Percentiles rank a stretch among this genome's conserved stretches.
These are phyloP conservation scores for Papiliotrema flavescens DNA, from an alignment of 1,284 basidiomycete genomes.

Conservation along the genomic window DNA sequence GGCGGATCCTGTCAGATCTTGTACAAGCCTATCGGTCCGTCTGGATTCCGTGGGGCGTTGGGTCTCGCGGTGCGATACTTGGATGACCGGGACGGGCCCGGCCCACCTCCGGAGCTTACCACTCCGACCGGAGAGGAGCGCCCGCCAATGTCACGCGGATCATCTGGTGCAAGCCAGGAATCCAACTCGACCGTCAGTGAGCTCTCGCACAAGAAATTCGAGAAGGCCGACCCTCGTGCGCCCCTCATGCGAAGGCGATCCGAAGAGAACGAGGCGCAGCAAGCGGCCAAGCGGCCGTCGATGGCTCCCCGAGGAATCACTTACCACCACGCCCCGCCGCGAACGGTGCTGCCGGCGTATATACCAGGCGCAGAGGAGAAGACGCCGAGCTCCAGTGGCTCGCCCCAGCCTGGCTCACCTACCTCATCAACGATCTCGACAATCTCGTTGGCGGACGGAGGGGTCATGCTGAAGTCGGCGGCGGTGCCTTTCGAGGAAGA, in stretches of 20 bases:
- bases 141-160: slow-evolving; percentile 31
- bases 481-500: slow-evolving; percentile 30
- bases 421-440: slow-evolving; percentile 46
- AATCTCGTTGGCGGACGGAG: slow-evolving; percentile 52
- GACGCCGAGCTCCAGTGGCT: not conserved
- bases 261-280: slow-evolving; percentile 37
- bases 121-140: slow-evolving; percentile 11
- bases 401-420: slow-evolving; percentile 27
- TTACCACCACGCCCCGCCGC: slow-evolving; percentile 24
- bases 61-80: slow-evolving; percentile 67
- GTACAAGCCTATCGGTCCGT: slow-evolving; percentile 86
- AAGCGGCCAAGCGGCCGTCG: slow-evolving; percentile 24
- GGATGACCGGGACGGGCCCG: slow-evolving; percentile 25
- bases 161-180: slow-evolving; percentile 25
- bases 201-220: slow-evolving; percentile 16
- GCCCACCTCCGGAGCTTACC: not conserved
- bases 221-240: slow-evolving; percentile 11
- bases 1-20: slow-evolving; percentile 82
- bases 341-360: not conserved
- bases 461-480: slow-evolving; percentile 51
- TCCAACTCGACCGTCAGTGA: slow-evolving; percentile 30
- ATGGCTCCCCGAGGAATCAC: slow-evolving; percentile 43
- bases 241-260: slow-evolving; percentile 40
- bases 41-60: slow-evolving; percentile 64
- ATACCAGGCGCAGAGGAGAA: not conserved